Base-by-base conservation (phyloP, 1,139 yeast species). In the Suhomyces terraborum region DNA sequence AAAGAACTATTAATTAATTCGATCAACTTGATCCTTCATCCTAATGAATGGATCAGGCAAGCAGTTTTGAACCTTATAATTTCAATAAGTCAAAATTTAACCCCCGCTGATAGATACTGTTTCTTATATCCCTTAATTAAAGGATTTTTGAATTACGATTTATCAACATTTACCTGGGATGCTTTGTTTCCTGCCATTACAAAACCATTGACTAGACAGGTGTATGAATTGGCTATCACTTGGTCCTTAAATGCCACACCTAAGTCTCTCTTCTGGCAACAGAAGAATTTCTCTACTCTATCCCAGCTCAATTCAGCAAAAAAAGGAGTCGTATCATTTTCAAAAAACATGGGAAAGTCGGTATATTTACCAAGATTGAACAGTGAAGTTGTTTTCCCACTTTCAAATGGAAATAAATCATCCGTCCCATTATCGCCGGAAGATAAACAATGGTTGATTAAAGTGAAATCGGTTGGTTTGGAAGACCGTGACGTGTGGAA, bases 31-130 rank as follows among this genome's bases (percentile, higher is more conserved):
- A 58, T 85, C 1, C 61, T 93, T 8, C 97, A 89, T 56, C 98
- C 98, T 0, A 89, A 89, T 59, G 84, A 81, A 43, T 84, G 95
- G 84, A 83, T 93, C 7, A 67, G 96, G 33, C 88, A 85, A 46
- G 77, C 86, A 3, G 79, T 85, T 0, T 57, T 89, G 27, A 65
- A 73, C 4, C 68, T 89, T 37, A 69, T 89, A 1, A 67, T 85
- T 1, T 75, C 85, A 0, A 75, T 86, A 3, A 79, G 87, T 2
- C 69, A 71, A 2, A 81, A 81, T 54, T 62, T 89, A 32, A 71
- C 83, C 12, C 74, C 81, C 23, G 95, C 97, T 0, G 97, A 93
- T 53, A 65, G 80, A 8, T 87, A 85, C 52, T 91, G 98, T 55
- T 75, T 88, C 56, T 64, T 91, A 16, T 84, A 88, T 49, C 98